phyloP scores from a whole-genome alignment of 179 eudicot species.

The Vitellaria paradoxa region DNA sequence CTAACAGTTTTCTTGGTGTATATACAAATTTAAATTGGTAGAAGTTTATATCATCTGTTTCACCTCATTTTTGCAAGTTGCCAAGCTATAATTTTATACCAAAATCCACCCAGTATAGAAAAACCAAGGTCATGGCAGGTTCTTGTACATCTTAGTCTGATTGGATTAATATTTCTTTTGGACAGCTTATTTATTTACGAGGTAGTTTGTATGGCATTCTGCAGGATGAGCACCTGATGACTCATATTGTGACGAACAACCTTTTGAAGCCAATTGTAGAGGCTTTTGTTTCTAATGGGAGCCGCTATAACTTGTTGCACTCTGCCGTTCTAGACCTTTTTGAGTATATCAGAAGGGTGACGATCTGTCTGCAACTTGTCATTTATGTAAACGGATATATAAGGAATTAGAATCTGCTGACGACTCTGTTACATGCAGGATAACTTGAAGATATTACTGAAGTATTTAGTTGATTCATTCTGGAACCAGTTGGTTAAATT shows the following conservation, averaged over 20 bases:
- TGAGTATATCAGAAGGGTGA: constrained; percentile 79
- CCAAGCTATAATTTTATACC: neutral
- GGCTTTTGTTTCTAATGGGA: constrained; percentile 79
- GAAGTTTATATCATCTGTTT: neutral
- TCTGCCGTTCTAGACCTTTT: constrained; percentile 91
- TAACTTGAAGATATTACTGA: constrained; percentile 61
- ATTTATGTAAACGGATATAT: constrained; percentile 4
- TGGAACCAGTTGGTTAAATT: constrained; percentile 79
- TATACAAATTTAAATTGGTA: neutral
- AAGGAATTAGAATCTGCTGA: constrained; percentile 3
- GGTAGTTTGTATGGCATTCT: constrained; percentile 14
- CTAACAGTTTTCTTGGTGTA: neutral
- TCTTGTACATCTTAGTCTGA: neutral
- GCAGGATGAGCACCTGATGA: constrained; percentile 91
- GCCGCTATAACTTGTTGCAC: constrained; percentile 78
- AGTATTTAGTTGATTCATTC: constrained; percentile 78
- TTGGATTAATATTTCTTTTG: neutral
- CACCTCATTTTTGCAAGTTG: neutral
- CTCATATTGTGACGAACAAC: constrained; percentile 72
- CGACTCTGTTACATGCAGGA: constrained; percentile 50
- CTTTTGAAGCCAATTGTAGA: constrained; percentile 85
- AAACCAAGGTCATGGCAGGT: neutral
- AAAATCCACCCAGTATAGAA: neutral
- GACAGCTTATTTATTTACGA: neutral
- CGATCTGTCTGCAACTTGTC: constrained; percentile 6